These are phyloP conservation scores for Picea glauca DNA, from an alignment of 75 land plant species.

Conservation along the genomic window DNA sequence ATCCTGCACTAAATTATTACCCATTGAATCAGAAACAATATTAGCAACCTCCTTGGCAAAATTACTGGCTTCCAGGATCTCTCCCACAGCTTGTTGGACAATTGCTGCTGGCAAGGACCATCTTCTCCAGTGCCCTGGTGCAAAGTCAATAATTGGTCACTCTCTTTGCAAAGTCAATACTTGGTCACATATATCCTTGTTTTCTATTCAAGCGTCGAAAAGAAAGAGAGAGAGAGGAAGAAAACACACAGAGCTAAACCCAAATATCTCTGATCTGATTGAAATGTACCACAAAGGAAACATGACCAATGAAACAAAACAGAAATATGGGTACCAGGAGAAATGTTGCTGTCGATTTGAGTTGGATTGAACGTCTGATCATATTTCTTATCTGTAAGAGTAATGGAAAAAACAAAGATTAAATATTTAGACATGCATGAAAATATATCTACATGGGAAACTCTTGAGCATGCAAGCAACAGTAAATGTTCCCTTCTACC, in stretches of 20 bases:
- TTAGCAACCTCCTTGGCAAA: slow-evolving; percentile 42
- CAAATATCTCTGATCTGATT: background rate
- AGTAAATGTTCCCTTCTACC: background rate
- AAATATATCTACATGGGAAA: background rate
- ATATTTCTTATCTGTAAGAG: background rate
- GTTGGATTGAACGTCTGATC: background rate
- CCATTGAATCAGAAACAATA: slow-evolving; percentile 2
- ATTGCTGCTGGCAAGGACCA: slow-evolving; percentile 74
- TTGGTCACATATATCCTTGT: background rate
- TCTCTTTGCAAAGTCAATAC: background rate
- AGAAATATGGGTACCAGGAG: background rate
- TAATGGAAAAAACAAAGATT: background rate
- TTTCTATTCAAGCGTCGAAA: background rate
- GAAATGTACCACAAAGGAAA: background rate
- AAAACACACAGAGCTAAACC: background rate
- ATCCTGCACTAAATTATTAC: slow-evolving; percentile 4
- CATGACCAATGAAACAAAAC: background rate
- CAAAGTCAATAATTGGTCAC: background rate
- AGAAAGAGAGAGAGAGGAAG: background rate
- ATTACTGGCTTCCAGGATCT: slow-evolving; percentile 55
- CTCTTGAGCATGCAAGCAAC: background rate
- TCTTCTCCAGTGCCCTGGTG: slow-evolving; percentile 53
- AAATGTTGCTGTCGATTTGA: background rate
- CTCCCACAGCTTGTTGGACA: slow-evolving; percentile 52
- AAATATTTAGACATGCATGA: background rate